Percentiles rank a stretch among this genome's conserved stretches.
These are phyloP conservation scores for Blastobotrys petasosporus DNA, from an alignment of 1,139 yeast genomes.

Conservation along the genomic window DNA sequence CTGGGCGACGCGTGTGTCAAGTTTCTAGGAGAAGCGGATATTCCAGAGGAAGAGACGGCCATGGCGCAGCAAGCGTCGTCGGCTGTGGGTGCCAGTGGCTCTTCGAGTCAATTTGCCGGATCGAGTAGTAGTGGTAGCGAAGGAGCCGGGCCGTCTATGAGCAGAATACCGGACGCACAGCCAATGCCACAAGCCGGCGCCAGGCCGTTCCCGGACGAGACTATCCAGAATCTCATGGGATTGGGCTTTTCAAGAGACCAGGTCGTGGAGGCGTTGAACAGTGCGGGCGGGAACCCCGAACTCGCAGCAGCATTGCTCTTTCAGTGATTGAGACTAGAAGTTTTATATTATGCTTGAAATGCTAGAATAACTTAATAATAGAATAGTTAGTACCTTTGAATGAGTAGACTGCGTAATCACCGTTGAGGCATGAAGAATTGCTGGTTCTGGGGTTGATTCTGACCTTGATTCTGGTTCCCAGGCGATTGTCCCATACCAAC, in stretches of 20 bases:
- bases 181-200: slow-evolving; percentile 19
- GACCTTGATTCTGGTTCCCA: background rate
- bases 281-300: slow-evolving; percentile 72
- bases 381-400: slow-evolving; percentile 1
- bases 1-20: slow-evolving; percentile 67
- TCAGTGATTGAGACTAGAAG: too few relatives aligned
- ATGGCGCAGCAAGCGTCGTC: background rate
- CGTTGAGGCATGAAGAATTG: slow-evolving; percentile 6
- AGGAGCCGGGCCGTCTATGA: slow-evolving; percentile 7
- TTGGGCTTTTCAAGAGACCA: slow-evolving; percentile 67
- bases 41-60: slow-evolving; percentile 39
- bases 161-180: slow-evolving; percentile 15
- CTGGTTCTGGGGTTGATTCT: slow-evolving; percentile 1
- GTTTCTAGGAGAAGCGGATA: slow-evolving; percentile 69
- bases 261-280: slow-evolving; percentile 58
- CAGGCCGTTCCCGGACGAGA: slow-evolving; percentile 39
- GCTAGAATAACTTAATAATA: background rate
- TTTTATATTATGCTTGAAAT: too few relatives aligned
- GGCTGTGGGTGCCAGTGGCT: background rate
- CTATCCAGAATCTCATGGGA: slow-evolving; percentile 50
- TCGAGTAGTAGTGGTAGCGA: background rate
- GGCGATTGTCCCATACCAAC: background rate
- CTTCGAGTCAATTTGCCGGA: background rate
- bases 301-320: slow-evolving; percentile 77
- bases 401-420: background rate